Percentiles rank a stretch among this genome's conserved stretches.
These are phyloP conservation scores for Kodamaea anthophila DNA, from an alignment of 1,139 yeast genomes.

Conservation along the genomic window DNA sequence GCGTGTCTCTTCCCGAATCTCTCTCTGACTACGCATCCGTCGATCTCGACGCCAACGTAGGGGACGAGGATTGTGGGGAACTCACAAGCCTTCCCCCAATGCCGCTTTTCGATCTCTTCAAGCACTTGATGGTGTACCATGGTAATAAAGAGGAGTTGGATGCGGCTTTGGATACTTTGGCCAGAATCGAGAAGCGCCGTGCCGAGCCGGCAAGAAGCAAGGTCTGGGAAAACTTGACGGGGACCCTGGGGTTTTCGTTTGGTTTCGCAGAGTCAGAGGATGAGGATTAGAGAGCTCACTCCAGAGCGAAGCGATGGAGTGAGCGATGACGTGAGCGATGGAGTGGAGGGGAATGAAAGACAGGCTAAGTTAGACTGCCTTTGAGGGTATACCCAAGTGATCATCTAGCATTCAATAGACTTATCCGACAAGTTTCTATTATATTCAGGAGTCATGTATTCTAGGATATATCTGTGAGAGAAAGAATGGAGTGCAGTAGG, in stretches of 20 bases:
- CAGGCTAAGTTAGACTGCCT: too few species aligned
- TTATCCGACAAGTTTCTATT: too few species aligned
- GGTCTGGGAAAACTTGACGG: conserved; percentile 18
- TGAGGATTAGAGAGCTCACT: conserved; percentile 12
- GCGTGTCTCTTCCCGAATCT: conserved; percentile 16
- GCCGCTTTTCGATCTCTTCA: conserved; percentile 56
- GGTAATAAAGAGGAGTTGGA: conserved; percentile 29
- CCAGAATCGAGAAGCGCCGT: conserved; percentile 21
- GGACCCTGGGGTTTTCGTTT: conserved; percentile 19
- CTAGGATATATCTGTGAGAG: too few species aligned
- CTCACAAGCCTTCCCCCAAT: conserved; percentile 33
- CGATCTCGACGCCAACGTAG: conserved; percentile 18
- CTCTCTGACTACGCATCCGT: conserved; percentile 25
- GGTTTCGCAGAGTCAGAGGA: conserved; percentile 25
- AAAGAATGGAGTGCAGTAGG: too few species aligned
- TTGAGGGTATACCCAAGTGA: too few species aligned
- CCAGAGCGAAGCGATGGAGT: background rate
- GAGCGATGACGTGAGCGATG: too few species aligned
- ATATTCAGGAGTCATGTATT: too few species aligned
- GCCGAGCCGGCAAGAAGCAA: conserved; percentile 18
- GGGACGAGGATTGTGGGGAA: conserved; percentile 42
- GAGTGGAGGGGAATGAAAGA: background rate
- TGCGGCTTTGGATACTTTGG: conserved; percentile 27
- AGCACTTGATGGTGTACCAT: conserved; percentile 33
- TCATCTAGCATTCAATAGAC: too few species aligned